Conservation (phyloP, 495 filamentous ascomycete species). For the Lasiosphaeria miniovina region DNA sequence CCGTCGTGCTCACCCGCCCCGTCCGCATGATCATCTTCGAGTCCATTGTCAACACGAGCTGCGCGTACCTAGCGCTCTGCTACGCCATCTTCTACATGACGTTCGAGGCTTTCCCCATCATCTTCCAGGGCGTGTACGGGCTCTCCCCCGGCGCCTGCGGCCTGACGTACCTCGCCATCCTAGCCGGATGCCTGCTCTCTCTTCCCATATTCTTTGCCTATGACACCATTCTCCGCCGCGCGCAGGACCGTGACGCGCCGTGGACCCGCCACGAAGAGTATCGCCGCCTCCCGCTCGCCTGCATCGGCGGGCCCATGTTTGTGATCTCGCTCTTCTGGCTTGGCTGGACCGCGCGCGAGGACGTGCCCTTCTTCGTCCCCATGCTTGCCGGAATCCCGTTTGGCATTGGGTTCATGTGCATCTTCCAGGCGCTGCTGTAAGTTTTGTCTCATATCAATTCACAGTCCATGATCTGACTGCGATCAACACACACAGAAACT, state of each 20-base stretch:
- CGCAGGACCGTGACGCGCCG: conserved; percentile 18
- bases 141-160: conserved; percentile 44
- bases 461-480: no score
- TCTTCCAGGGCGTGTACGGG: conserved; percentile 52
- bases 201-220: conserved; percentile 52
- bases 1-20: conserved; percentile 39
- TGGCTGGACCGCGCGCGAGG: conserved; percentile 58
- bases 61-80: conserved; percentile 64
- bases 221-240: conserved; percentile 29
- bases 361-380: conserved; percentile 62
- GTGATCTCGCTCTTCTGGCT: conserved; percentile 68
- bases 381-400: conserved; percentile 63
- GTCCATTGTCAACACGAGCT: conserved; percentile 56
- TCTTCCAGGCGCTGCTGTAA: conserved; percentile 56
- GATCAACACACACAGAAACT: conserved; percentile 65
- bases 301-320: conserved; percentile 61
- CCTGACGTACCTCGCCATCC: conserved; percentile 47
- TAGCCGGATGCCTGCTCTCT: conserved; percentile 43
- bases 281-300: conserved; percentile 65
- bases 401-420: conserved; percentile 60
- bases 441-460: no score
- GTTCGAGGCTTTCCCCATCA: conserved; percentile 65
- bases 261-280: conserved; percentile 54
- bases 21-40: conserved; percentile 44
- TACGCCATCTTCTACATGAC: conserved; percentile 78